Percentiles rank a stretch among this genome's conserved stretches.
These are phyloP conservation scores for Pyrenochaeta sp. DNA, from an alignment of 2,329 filamentous ascomycete genomes.

Conservation along the genomic window DNA sequence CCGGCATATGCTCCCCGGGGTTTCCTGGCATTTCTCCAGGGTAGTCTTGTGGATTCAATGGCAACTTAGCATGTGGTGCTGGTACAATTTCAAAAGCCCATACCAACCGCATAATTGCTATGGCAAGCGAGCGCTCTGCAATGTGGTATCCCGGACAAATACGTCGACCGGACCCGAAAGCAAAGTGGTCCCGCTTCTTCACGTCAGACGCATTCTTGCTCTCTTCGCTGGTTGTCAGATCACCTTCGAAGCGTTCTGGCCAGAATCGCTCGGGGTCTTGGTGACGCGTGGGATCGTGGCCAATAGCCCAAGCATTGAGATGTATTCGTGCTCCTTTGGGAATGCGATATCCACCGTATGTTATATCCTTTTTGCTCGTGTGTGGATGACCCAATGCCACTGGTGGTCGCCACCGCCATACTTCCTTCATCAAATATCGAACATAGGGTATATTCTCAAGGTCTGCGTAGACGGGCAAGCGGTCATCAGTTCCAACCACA, in stretches of 20 bases:
- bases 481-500: slow-evolving; percentile 49
- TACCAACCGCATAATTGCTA: slow-evolving; percentile 33
- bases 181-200: slow-evolving; percentile 36
- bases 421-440: slow-evolving; percentile 64
- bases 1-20: slow-evolving; percentile 20
- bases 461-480: slow-evolving; percentile 43
- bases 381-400: slow-evolving; percentile 60
- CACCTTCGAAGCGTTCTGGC: slow-evolving; percentile 49
- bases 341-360: slow-evolving; percentile 57
- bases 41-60: slow-evolving; percentile 2
- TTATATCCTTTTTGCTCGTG: slow-evolving; percentile 52
- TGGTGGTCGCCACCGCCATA: slow-evolving; percentile 64
- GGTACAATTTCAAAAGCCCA: slow-evolving; percentile 38
- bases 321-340: slow-evolving; percentile 58
- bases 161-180: slow-evolving; percentile 45
- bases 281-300: slow-evolving; percentile 55
- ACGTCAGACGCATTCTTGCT: slow-evolving; percentile 8
- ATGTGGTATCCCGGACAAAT: slow-evolving; percentile 44
- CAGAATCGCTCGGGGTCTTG: slow-evolving; percentile 53
- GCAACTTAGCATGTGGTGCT: slow-evolving; percentile 2
- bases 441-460: slow-evolving; percentile 60
- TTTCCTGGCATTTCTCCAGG: slow-evolving; percentile 14
- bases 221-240: slow-evolving; percentile 22
- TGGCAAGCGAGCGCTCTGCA: slow-evolving; percentile 35
- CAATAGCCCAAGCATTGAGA: slow-evolving; percentile 61